Percentiles rank a stretch among this genome's conserved stretches.
These are phyloP conservation scores for Tolypocladium nubicola DNA, from an alignment of 2,329 filamentous ascomycete genomes.

Conservation along the genomic window DNA sequence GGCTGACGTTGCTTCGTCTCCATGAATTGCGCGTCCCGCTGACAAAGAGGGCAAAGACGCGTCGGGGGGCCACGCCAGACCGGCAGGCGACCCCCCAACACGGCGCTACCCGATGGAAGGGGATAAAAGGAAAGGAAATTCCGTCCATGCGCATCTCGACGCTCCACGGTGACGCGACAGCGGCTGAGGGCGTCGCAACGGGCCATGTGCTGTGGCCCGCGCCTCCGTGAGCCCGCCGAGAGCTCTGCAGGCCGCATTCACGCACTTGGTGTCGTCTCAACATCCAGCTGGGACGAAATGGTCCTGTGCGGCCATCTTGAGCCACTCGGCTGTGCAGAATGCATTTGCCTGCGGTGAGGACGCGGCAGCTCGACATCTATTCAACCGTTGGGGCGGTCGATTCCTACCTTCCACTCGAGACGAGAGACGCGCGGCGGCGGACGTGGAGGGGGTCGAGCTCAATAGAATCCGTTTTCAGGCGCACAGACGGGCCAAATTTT, in stretches of 20 bases:
- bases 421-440: background rate
- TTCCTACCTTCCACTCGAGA: background rate
- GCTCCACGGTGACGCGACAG: background rate
- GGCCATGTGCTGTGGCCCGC: background rate
- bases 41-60: slow-evolving; percentile 11
- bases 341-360: background rate
- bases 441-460: background rate
- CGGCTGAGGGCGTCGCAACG: background rate
- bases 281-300: background rate
- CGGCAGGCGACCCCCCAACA: background rate
- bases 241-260: background rate
- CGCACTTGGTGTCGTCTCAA: too few relatives aligned
- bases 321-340: background rate
- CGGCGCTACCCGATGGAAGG: background rate
- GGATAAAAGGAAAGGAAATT: background rate
- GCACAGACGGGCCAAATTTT: background rate
- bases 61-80: background rate
- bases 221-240: background rate
- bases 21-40: slow-evolving; percentile 22
- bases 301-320: background rate
- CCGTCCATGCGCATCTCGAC: background rate
- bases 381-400: too few relatives aligned
- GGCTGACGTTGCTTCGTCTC: slow-evolving; percentile 17
- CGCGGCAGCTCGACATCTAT: background rate
- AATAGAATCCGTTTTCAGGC: background rate